Conservation (phyloP, 2,329 filamentous ascomycete species). For the Beauveria asiatica region DNA sequence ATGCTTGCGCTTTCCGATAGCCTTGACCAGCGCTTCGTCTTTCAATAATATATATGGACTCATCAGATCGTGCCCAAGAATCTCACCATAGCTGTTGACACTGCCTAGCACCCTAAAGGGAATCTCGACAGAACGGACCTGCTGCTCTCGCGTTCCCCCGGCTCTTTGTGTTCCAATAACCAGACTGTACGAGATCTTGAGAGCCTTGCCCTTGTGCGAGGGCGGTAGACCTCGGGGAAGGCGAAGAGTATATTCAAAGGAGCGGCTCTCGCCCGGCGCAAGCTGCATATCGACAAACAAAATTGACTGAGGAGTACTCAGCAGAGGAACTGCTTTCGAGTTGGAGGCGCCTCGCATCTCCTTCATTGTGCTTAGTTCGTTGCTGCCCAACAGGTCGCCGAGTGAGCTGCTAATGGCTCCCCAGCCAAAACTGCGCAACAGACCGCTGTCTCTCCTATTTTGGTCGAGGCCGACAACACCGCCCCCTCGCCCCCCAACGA, state of each 20-base stretch:
- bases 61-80: constrained; percentile 90
- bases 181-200: constrained; percentile 87
- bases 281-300: constrained; percentile 89
- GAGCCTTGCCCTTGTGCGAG: constrained; percentile 80
- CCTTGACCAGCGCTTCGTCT: constrained; percentile 65
- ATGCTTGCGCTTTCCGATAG: constrained; percentile 20
- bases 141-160: constrained; percentile 67
- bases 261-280: constrained; percentile 78
- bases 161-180: constrained; percentile 86
- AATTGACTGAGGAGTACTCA: constrained; percentile 94
- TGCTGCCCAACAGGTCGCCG: constrained; percentile 75
- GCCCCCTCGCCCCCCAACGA: constrained; percentile 77
- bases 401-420: constrained; percentile 80
- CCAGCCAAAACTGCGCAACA: constrained; percentile 82
- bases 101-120: constrained; percentile 91
- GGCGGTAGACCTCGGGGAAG: constrained; percentile 86
- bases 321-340: constrained; percentile 76
- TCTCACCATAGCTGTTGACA: constrained; percentile 80
- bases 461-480: constrained; percentile 77
- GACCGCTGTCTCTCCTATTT: constrained; percentile 63
- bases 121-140: constrained; percentile 82
- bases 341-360: constrained; percentile 87
- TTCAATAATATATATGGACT: constrained; percentile 82
- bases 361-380: constrained; percentile 85
- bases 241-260: constrained; percentile 78